Evolutionary conservation across 225 moss, liverwort and hornwort genomes (phyloP).

Genomic region (Polytrichum formosum): DNA sequence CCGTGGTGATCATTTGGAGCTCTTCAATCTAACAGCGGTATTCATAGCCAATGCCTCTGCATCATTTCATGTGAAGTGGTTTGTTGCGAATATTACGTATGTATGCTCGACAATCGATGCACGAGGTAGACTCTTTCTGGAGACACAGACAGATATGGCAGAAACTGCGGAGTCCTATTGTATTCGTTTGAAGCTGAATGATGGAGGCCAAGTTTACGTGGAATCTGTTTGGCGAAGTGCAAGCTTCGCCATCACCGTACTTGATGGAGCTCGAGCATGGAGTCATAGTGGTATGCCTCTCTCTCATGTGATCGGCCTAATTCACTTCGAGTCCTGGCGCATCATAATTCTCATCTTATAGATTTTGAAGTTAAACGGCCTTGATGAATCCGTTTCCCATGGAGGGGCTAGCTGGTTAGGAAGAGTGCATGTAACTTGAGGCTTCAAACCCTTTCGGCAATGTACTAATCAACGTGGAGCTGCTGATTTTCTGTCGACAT

Average conservation of each 20-base stretch:
- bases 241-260: slow-evolving; percentile 27
- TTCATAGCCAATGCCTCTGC: too few relatives aligned
- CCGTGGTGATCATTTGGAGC: too few relatives aligned
- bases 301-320: not conserved
- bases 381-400: not conserved
- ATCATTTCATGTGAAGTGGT: too few relatives aligned
- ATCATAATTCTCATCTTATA: not conserved
- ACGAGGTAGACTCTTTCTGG: too few relatives aligned
- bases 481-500: slow-evolving; percentile 1
- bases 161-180: slow-evolving; percentile 9
- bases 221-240: slow-evolving; percentile 21
- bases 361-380: not conserved
- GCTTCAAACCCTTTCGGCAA: not conserved
- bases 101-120: too few relatives aligned
- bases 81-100: too few relatives aligned
- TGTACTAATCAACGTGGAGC: not conserved
- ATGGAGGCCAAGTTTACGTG: slow-evolving; percentile 27
- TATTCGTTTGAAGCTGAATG: slow-evolving; percentile 16
- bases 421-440: not conserved
- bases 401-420: not conserved
- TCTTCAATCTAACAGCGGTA: too few relatives aligned
- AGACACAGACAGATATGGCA: slow-evolving; percentile 2
- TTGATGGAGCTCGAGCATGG: slow-evolving; percentile 28
- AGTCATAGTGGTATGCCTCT: slow-evolving; percentile 16
- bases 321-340: not conserved